These are phyloP conservation scores for Picochlorum sp. DNA, from an alignment of 139 green algal genomes.

Conservation along the genomic window DNA sequence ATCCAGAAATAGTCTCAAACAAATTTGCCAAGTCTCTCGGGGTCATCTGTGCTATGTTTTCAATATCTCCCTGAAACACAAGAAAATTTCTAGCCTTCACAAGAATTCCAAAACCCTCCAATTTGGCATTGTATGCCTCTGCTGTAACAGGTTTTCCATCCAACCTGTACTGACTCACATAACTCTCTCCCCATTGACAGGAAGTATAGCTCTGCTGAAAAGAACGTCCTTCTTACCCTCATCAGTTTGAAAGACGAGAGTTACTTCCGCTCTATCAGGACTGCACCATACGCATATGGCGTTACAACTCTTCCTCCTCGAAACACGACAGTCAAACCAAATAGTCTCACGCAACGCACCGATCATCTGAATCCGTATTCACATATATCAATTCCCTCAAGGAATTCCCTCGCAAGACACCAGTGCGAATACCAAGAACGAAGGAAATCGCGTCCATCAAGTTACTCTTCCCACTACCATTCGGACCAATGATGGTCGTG, in stretches of 20 bases:
- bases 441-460: conserved; percentile 99
- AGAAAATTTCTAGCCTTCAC: conserved; percentile 96
- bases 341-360: conserved; percentile 1
- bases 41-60: conserved; percentile 77
- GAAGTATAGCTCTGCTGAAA: conserved; percentile 68
- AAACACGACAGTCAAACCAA: no score
- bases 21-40: conserved; percentile 75
- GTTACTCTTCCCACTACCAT: conserved; percentile 94
- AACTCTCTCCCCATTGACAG: conserved; percentile 6
- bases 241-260: conserved; percentile 56
- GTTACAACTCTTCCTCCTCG: not conserved
- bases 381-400: conserved; percentile 90
- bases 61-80: conserved; percentile 98
- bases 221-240: conserved; percentile 52
- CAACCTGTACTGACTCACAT: conserved; percentile 63
- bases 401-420: conserved; percentile 57
- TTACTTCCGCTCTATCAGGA: conserved; percentile 54
- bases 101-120: conserved; percentile 79
- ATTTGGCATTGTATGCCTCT: conserved; percentile 76
- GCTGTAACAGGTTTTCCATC: conserved; percentile 57
- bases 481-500: conserved; percentile 90
- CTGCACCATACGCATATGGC: not conserved
- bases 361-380: conserved; percentile 42
- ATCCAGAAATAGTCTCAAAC: conserved; percentile 86
- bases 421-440: conserved; percentile 85